Percentiles rank a stretch among this genome's conserved stretches.
phyloP scores from a whole-genome alignment of 1,139 yeast species.

The Blastobotrys buckinghamii region DNA sequence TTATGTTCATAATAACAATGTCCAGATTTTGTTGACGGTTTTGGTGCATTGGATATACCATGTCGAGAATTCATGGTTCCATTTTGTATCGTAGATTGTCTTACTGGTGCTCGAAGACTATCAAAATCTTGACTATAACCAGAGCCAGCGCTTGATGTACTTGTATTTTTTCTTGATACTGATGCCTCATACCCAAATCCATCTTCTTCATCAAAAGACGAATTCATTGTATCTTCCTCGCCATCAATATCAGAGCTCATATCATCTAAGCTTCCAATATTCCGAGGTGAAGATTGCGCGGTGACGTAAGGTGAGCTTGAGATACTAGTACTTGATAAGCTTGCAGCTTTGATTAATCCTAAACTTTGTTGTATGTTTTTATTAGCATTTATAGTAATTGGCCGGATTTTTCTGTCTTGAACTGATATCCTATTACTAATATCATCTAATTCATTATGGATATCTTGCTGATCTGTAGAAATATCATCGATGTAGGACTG shows the following conservation, averaged over 20 bases:
- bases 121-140: too few relatives aligned
- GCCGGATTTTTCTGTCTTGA: background rate
- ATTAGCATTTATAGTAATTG: too few relatives aligned
- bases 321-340: background rate
- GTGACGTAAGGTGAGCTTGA: background rate
- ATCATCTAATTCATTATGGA: background rate
- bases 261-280: background rate
- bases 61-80: too few relatives aligned
- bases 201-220: background rate
- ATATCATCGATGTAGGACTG: background rate
- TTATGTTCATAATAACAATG: too few relatives aligned
- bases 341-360: background rate
- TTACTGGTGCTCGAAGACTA: too few relatives aligned
- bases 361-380: too few relatives aligned
- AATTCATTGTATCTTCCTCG: too few relatives aligned
- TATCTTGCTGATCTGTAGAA: background rate
- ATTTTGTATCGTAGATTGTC: too few relatives aligned
- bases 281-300: background rate
- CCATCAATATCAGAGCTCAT: background rate
- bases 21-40: too few relatives aligned
- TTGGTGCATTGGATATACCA: too few relatives aligned
- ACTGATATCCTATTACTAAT: background rate
- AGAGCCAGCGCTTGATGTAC: background rate
- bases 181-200: background rate
- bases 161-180: background rate